Percentiles rank a stretch among this genome's conserved stretches.
Evolutionary conservation across 1,139 yeast genomes (phyloP).

Genomic region (Waltiozyma sp.): DNA sequence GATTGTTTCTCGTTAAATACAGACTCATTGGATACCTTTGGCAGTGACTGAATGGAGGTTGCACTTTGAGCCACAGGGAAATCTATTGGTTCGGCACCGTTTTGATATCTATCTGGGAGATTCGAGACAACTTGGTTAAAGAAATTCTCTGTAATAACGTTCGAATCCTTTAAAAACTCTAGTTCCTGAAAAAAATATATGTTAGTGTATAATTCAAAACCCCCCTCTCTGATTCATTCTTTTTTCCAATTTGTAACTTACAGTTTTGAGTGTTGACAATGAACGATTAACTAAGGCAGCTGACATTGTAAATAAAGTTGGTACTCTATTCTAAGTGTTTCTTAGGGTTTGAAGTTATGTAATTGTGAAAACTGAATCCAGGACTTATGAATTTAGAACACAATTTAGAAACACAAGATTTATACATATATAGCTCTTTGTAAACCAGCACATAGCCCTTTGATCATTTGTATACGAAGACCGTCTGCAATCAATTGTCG

Average conservation of each 20-base stretch:
- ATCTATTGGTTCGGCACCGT: constrained; percentile 43
- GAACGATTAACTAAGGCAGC: constrained; percentile 71
- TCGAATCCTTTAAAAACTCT: constrained; percentile 70
- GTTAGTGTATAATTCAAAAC: no score
- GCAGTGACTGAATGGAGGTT: constrained; percentile 6
- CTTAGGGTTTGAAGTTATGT: no score
- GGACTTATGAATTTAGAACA: no score
- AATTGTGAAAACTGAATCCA: no score
- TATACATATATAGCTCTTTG: no score
- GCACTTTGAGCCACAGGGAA: constrained; percentile 9
- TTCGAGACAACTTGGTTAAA: constrained; percentile 39
- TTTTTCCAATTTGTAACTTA: constrained; percentile 15
- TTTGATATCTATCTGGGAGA: constrained; percentile 50
- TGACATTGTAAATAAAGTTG: constrained; percentile 26
- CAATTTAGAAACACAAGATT: no score
- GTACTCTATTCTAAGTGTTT: no score
- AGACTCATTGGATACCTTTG: background rate
- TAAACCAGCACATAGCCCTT: no score
- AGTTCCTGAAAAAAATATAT: constrained; percentile 33
- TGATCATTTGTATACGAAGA: no score
- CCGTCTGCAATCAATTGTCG: no score
- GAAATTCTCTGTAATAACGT: constrained; percentile 54
- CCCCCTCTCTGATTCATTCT: no score
- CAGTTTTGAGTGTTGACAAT: constrained; percentile 55
- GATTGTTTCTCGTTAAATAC: constrained; percentile 1